phyloP scores from a whole-genome alignment of 495 filamentous ascomycete species.

The Endocarpon pusillum region DNA sequence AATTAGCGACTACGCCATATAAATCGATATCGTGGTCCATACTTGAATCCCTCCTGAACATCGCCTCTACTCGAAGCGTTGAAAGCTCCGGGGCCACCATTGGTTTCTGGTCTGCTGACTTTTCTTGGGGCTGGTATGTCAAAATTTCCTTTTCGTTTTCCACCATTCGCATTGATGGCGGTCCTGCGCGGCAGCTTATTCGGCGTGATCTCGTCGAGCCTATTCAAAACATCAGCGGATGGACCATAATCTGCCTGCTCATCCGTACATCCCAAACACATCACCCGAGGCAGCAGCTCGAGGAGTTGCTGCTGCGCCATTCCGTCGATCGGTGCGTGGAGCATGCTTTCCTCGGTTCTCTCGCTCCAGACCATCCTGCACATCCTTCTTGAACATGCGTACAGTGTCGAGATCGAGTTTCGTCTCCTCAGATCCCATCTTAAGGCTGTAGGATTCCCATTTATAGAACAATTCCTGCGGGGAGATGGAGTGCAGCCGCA shows the following conservation, averaged over 20 bases:
- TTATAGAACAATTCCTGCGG: conserved; percentile 83
- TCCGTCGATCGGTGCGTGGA: conserved; percentile 44
- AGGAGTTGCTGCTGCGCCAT: conserved; percentile 41
- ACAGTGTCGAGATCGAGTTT: conserved; percentile 51
- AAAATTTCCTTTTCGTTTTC: conserved; percentile 46
- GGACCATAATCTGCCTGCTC: background rate
- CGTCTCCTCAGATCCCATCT: conserved; percentile 64
- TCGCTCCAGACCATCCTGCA: conserved; percentile 70
- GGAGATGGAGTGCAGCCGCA: conserved; percentile 58
- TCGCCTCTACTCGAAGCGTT: conserved; percentile 14
- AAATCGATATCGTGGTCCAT: conserved; percentile 7
- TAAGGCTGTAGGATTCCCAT: conserved; percentile 94
- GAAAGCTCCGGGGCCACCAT: conserved; percentile 16
- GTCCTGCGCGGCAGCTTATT: conserved; percentile 41
- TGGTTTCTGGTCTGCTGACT: conserved; percentile 24
- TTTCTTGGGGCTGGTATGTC: conserved; percentile 38
- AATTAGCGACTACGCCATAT: conserved; percentile 8
- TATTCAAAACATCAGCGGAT: conserved; percentile 14
- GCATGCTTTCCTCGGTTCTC: conserved; percentile 43
- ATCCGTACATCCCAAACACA: conserved; percentile 66
- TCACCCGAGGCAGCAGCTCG: conserved; percentile 42
- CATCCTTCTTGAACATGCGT: conserved; percentile 63
- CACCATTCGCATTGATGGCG: conserved; percentile 32
- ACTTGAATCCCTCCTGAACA: conserved; percentile 12
- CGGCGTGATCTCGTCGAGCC: conserved; percentile 63